Conservation (phyloP, 805 yeast genomes). For the Lachancea sp. region DNA sequence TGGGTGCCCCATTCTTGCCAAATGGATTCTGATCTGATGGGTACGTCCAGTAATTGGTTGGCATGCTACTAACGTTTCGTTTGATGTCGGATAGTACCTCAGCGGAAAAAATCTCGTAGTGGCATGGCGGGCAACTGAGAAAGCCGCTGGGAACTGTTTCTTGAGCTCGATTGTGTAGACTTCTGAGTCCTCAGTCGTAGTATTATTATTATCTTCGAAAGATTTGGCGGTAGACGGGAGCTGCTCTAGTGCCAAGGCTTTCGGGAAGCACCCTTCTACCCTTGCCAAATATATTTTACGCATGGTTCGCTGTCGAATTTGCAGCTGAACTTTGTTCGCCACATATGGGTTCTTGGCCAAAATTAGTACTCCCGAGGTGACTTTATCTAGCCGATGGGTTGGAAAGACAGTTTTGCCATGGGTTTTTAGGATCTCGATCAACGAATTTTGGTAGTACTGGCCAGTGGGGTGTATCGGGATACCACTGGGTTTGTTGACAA, state of each 20-base stretch:
- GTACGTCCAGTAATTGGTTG: conserved; percentile 91
- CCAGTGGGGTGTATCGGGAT: conserved; percentile 96
- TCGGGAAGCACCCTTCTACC: conserved; percentile 79
- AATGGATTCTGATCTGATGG: conserved; percentile 90
- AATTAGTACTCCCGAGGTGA: conserved; percentile 88
- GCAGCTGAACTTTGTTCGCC: conserved; percentile 65
- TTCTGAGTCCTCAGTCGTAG: conserved; percentile 35
- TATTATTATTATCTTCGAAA: conserved; percentile 11
- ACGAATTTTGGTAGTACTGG: conserved; percentile 60
- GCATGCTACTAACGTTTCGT: conserved; percentile 62
- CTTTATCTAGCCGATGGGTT: conserved; percentile 81
- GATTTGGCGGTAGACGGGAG: background rate
- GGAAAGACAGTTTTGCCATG: conserved; percentile 57
- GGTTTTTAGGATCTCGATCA: conserved; percentile 65
- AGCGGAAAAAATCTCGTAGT: conserved; percentile 59
- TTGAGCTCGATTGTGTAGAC: conserved; percentile 68
- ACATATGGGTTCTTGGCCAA: conserved; percentile 25
- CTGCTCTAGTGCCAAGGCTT: background rate
- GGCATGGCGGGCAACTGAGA: conserved; percentile 50
- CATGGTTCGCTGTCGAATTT: conserved; percentile 55
- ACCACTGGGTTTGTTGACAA: conserved; percentile 88
- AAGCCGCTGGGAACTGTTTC: conserved; percentile 46
- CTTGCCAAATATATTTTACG: conserved; percentile 75
- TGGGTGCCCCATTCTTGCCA: conserved; percentile 79
- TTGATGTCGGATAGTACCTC: conserved; percentile 47